These are phyloP conservation scores for Xanthoconium purpureum DNA, from an alignment of 768 basidiomycete genomes.

Conservation along the genomic window DNA sequence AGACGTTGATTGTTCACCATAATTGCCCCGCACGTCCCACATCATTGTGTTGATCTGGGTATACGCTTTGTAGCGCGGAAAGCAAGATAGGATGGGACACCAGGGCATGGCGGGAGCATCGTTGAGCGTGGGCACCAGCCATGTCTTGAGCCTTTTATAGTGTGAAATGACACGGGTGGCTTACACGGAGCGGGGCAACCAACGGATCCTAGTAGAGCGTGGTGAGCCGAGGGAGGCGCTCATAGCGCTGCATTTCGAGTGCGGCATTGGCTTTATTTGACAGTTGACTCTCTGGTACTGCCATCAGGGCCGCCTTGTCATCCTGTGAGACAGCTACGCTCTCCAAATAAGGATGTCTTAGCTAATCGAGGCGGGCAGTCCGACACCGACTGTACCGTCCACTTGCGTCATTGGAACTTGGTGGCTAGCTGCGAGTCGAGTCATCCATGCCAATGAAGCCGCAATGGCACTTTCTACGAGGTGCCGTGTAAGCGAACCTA, in stretches of 20 bases:
- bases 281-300: slow-evolving; percentile 9
- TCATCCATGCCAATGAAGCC: too few species aligned
- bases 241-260: slow-evolving; percentile 19
- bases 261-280: slow-evolving; percentile 32
- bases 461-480: too few species aligned
- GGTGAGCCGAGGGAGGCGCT: slow-evolving; percentile 15
- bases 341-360: slow-evolving; percentile 18
- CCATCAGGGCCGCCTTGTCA: neutral
- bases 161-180: slow-evolving; percentile 4
- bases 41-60: slow-evolving; percentile 30
- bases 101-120: slow-evolving; percentile 26
- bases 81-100: slow-evolving; percentile 30
- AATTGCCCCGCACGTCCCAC: slow-evolving; percentile 28
- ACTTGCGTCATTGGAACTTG: too few species aligned
- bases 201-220: slow-evolving; percentile 26
- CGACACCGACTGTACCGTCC: neutral
- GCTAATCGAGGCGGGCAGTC: slow-evolving; percentile 13
- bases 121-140: slow-evolving; percentile 3
- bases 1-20: slow-evolving; percentile 11
- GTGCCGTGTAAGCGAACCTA: too few species aligned
- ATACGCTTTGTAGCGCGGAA: slow-evolving; percentile 34
- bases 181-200: slow-evolving; percentile 20
- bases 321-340: slow-evolving; percentile 4
- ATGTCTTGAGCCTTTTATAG: slow-evolving; percentile 26
- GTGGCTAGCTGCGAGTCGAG: too few species aligned